Evolutionary conservation across 129 eudicot species (phyloP).

Genomic region (Ambrosia trifida): DNA sequence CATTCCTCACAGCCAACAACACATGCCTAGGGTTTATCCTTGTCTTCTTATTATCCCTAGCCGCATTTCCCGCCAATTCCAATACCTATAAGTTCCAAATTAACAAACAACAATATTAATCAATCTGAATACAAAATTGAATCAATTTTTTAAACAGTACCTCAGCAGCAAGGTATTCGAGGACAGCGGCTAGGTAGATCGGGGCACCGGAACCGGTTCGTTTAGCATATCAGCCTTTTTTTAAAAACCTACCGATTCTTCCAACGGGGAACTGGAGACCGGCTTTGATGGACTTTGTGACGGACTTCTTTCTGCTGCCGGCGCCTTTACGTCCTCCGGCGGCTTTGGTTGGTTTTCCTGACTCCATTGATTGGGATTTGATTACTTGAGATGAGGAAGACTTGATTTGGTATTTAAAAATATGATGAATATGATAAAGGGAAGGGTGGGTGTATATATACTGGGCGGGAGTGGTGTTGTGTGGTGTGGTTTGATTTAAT

Average conservation of each 20-base stretch:
- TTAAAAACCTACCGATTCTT: slow-evolving; percentile 21
- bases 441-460: background rate
- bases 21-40: slow-evolving; percentile 40
- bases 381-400: background rate
- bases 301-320: slow-evolving; percentile 33
- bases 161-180: slow-evolving; percentile 11
- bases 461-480: background rate
- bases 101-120: background rate
- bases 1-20: slow-evolving; percentile 40
- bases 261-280: slow-evolving; percentile 35
- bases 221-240: background rate
- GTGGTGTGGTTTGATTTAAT: too few relatives aligned
- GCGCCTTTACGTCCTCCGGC: slow-evolving; percentile 39
- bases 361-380: background rate
- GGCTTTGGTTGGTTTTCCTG: slow-evolving; percentile 18
- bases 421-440: background rate
- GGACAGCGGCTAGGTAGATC: background rate
- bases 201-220: background rate
- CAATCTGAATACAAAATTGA: background rate
- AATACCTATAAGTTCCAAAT: background rate
- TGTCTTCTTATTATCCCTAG: slow-evolving; percentile 32
- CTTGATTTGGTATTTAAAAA: background rate
- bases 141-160: background rate
- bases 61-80: slow-evolving; percentile 37
- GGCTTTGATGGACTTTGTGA: slow-evolving; percentile 32